Base-by-base conservation (phyloP, 225 moss, liverwort and hornwort species). In the Anthoceros angustus region DNA sequence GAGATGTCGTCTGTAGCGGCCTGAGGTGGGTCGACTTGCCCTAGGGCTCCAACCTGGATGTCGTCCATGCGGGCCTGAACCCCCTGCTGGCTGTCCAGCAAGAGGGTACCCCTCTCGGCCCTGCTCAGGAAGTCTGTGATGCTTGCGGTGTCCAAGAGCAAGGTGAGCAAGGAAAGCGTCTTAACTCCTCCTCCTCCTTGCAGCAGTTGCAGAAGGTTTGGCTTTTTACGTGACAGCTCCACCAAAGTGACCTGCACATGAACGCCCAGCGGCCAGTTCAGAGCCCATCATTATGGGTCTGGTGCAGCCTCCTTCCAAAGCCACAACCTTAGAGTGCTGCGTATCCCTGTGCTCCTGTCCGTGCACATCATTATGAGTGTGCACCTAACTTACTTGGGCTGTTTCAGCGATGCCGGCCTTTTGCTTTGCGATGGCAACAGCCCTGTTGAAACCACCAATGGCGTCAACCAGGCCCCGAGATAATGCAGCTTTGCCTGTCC, bases 401-500 rank as follows among this genome's bases (percentile, higher is more conserved):
- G 87, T 68, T 41, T 76, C 73, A 21, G 87, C 69, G 68, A 98
- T 92, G 46, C 92, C 95, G 68, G 92, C 88, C 68, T 89, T 98
- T 63, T 83, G 70, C 80, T 98, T 98, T 39, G 95, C 95, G 63
- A 98, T 87, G 40, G 95, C 88, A 65, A 98, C 77, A 14, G 92
- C 95, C 75, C 76, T 98, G 63, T 82, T 77, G 64, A 92, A 86
- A 18, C 95, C 95, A 76, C 95, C 95, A 25, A 98, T 63, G 20
- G 85, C 70, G 73, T 98, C 92, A 63, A 98, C 80, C 62, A 98
- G 69, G 63, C 95, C 95, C 73, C 78, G 81, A 43, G 77, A 65
- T 68, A 74, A 26, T 39, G 95, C 95, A 77, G 95, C 83, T 77
- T 87, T 89, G 66, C 95, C 95, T 21, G 92, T 98, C 95, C 95